Evolutionary conservation across 768 basidiomycete genomes (phyloP).

Genomic region (Tubosaeta brunneosetosa): DNA sequence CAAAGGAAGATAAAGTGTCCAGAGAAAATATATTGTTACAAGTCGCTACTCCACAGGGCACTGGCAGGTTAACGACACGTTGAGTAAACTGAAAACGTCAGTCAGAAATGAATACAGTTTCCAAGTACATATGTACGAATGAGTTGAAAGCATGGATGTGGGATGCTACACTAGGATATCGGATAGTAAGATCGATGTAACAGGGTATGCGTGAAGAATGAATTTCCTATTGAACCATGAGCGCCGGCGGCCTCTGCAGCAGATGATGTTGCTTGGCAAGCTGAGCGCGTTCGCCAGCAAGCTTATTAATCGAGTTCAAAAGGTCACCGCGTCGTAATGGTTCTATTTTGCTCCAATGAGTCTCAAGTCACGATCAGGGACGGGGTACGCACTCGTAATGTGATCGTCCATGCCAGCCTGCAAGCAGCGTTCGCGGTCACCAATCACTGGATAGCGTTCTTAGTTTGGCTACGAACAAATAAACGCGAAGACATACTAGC

Average conservation of each 20-base stretch:
- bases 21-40: background rate
- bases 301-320: slow-evolving; percentile 75
- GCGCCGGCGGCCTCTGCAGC: slow-evolving; percentile 30
- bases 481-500: slow-evolving; percentile 63
- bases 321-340: slow-evolving; percentile 76
- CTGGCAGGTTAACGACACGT: background rate
- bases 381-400: slow-evolving; percentile 60
- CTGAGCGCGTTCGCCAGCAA: slow-evolving; percentile 60
- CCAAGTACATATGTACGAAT: background rate
- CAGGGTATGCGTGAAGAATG: slow-evolving; percentile 2
- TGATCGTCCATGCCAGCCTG: slow-evolving; percentile 82
- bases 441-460: slow-evolving; percentile 62
- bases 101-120: slow-evolving; percentile 8
- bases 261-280: slow-evolving; percentile 29
- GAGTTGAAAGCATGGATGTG: slow-evolving; percentile 1
- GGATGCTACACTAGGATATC: slow-evolving; percentile 22
- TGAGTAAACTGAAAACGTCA: background rate
- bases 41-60: background rate
- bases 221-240: slow-evolving; percentile 22
- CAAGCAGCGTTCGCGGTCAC: slow-evolving; percentile 71
- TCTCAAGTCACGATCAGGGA: background rate
- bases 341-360: slow-evolving; percentile 39
- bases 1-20: background rate
- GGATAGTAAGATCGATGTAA: background rate
- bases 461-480: slow-evolving; percentile 4